Percentiles rank a stretch among this genome's conserved stretches.
Evolutionary conservation across 345 rosid species (phyloP).

Genomic region (Heritiera littoralis): DNA sequence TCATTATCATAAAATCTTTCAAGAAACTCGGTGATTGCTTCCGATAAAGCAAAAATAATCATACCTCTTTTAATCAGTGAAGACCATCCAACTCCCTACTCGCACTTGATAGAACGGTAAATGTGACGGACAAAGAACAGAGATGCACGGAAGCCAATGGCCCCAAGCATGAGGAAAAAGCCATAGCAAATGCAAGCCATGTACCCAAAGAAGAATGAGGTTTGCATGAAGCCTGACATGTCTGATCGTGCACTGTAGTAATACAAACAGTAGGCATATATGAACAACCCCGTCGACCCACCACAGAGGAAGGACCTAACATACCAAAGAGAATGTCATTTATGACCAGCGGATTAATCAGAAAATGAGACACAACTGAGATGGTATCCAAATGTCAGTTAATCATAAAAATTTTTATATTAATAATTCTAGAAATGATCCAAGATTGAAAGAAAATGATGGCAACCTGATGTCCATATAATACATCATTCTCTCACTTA

Average conservation of each 20-base stretch:
- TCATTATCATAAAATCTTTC: not conserved
- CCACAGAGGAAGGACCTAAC: conserved; percentile 53
- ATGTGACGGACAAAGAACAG: conserved; percentile 53
- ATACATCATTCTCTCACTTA: not conserved
- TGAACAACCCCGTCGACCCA: conserved; percentile 51
- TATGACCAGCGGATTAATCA: not conserved
- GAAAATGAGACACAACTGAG: not conserved
- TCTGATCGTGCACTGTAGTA: conserved; percentile 48
- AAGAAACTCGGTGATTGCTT: not conserved
- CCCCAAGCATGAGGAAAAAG: conserved; percentile 55
- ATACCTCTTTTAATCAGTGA: conserved; percentile 8
- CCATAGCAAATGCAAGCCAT: conserved; percentile 61
- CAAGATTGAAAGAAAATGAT: not conserved
- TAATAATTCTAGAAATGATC: not conserved
- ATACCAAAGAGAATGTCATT: not conserved
- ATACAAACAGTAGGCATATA: conserved; percentile 51
- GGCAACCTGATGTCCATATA: not conserved
- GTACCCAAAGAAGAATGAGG: conserved; percentile 58
- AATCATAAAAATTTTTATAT: not conserved
- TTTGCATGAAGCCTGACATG: conserved; percentile 58
- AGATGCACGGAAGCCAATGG: conserved; percentile 48
- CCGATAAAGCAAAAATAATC: not conserved
- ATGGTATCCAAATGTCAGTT: conserved; percentile 3
- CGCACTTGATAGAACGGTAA: conserved; percentile 53
- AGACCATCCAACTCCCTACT: conserved; percentile 18